Evolutionary conservation across 2,329 filamentous ascomycete species (phyloP).

Genomic region (Emergomyces orientalis): DNA sequence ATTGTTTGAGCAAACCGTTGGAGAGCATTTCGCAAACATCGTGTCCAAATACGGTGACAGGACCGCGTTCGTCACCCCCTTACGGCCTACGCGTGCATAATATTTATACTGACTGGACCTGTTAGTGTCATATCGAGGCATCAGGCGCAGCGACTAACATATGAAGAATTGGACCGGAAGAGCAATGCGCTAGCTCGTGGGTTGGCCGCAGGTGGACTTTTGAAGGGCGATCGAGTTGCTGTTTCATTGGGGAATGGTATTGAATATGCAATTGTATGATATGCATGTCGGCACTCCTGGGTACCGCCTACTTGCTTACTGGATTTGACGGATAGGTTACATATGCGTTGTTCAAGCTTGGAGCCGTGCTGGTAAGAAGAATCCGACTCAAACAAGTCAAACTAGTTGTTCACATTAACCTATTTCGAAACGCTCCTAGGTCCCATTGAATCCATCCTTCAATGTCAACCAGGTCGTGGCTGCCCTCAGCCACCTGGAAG

Average conservation of each 20-base stretch:
- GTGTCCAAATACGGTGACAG: slow-evolving; percentile 38
- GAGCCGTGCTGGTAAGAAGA: slow-evolving; percentile 63
- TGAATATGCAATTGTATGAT: slow-evolving; percentile 65
- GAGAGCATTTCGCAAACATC: slow-evolving; percentile 38
- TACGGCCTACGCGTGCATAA: neutral
- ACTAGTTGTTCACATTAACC: neutral
- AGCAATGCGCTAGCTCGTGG: slow-evolving; percentile 70
- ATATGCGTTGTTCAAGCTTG: slow-evolving; percentile 88
- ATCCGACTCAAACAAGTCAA: no score
- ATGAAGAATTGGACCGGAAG: slow-evolving; percentile 60
- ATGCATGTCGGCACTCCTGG: neutral
- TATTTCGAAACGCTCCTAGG: slow-evolving; percentile 30
- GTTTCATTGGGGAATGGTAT: slow-evolving; percentile 77
- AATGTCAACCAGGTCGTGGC: slow-evolving; percentile 67
- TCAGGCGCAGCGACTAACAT: slow-evolving; percentile 60
- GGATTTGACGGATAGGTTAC: slow-evolving; percentile 40
- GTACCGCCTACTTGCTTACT: neutral
- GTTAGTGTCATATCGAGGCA: slow-evolving; percentile 48
- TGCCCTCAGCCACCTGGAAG: slow-evolving; percentile 66
- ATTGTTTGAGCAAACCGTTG: slow-evolving; percentile 39
- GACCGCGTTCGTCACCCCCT: slow-evolving; percentile 41
- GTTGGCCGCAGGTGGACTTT: slow-evolving; percentile 59
- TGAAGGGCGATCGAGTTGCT: slow-evolving; percentile 74
- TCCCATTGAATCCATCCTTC: slow-evolving; percentile 89
- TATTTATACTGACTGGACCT: slow-evolving; percentile 7